Percentiles rank a stretch among this genome's conserved stretches.
phyloP scores from a whole-genome alignment of 169 alveolate species.

The Plasmodium yoelii region DNA sequence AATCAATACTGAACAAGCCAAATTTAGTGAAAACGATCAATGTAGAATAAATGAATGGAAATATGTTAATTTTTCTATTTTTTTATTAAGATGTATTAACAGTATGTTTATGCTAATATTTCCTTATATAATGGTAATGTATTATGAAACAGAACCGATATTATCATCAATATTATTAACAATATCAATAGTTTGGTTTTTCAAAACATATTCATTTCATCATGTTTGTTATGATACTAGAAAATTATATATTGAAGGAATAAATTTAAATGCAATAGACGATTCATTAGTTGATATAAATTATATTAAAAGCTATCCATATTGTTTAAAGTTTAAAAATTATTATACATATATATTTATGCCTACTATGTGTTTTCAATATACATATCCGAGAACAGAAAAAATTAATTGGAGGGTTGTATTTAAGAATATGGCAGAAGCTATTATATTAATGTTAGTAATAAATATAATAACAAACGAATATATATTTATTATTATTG shows the following conservation, averaged over 20 bases:
- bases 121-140: constrained; percentile 88
- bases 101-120: constrained; percentile 83
- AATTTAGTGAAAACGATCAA: background rate
- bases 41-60: constrained; percentile 30
- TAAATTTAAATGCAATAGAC: constrained; percentile 71
- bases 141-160: constrained; percentile 87
- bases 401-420: constrained; percentile 85
- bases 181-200: constrained; percentile 91
- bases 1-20: background rate
- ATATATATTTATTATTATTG: constrained; percentile 89
- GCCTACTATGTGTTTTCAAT: constrained; percentile 95
- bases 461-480: constrained; percentile 89
- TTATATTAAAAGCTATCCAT: constrained; percentile 85
- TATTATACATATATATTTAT: constrained; percentile 88
- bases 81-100: constrained; percentile 84
- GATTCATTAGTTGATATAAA: constrained; percentile 7
- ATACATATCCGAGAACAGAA: constrained; percentile 88
- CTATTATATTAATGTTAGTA: constrained; percentile 81
- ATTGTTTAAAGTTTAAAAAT: constrained; percentile 85
- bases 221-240: constrained; percentile 93
- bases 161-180: constrained; percentile 87
- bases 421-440: constrained; percentile 80
- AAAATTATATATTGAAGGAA: constrained; percentile 79
- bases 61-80: constrained; percentile 80
- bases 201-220: constrained; percentile 91